Conservation (phyloP, 352 stramenopile species). For the Phytophthora podocarpi region DNA sequence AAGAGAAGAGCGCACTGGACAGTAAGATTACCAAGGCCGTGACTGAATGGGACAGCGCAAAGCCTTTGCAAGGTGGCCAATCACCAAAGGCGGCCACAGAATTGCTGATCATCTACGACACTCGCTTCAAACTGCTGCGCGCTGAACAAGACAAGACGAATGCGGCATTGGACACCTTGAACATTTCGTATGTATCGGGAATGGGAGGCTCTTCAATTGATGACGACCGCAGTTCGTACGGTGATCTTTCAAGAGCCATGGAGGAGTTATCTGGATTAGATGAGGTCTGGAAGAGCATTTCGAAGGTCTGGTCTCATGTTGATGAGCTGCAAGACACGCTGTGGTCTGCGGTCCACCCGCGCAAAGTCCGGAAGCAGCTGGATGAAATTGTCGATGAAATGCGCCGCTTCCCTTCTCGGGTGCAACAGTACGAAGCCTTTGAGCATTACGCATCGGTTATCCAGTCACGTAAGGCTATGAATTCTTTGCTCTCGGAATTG, state of each 20-base stretch:
- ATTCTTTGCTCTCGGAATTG: slow-evolving; percentile 96
- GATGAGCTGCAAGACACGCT: slow-evolving; percentile 94
- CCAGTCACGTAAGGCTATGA: slow-evolving; percentile 93
- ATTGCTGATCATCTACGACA: slow-evolving; percentile 85
- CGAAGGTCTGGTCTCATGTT: slow-evolving; percentile 87
- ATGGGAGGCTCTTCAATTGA: slow-evolving; percentile 60
- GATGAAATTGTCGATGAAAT: slow-evolving; percentile 97
- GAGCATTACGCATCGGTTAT: slow-evolving; percentile 94
- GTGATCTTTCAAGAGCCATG: slow-evolving; percentile 69
- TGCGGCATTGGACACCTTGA: slow-evolving; percentile 96
- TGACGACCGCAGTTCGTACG: slow-evolving; percentile 80
- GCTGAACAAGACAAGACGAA: slow-evolving; percentile 96
- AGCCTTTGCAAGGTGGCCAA: slow-evolving; percentile 78
- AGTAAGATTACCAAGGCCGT: slow-evolving; percentile 82
- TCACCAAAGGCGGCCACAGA: slow-evolving; percentile 78
- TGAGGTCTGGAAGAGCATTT: slow-evolving; percentile 97
- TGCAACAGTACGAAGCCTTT: slow-evolving; percentile 99
- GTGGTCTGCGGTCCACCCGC: slow-evolving; percentile 94
- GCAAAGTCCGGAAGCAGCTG: slow-evolving; percentile 96
- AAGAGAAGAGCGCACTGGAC: slow-evolving; percentile 93
- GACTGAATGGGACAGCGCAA: slow-evolving; percentile 79
- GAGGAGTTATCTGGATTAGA: slow-evolving; percentile 96
- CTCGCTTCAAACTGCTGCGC: slow-evolving; percentile 79
- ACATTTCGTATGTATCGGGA: slow-evolving; percentile 69
- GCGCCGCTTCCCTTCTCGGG: slow-evolving; percentile 94